Evolutionary conservation across 1,284 basidiomycete species (phyloP).

Genomic region (Ceratobasidium theobromae): DNA sequence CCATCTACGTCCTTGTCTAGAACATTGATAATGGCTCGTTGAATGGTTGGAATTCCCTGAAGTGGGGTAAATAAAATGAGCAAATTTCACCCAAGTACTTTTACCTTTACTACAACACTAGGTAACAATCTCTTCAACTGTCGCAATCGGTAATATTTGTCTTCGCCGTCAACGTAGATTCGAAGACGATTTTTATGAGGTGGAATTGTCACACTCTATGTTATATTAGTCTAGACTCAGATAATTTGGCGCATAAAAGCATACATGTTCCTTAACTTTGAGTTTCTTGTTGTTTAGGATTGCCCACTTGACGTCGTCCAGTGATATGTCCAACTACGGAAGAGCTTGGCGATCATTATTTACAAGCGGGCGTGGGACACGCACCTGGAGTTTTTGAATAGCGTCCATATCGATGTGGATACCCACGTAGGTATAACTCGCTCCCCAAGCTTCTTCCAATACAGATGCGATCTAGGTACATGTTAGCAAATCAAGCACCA

Average conservation of each 20-base stretch:
- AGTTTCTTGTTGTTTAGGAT: slow-evolving; percentile 87
- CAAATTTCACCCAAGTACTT: slow-evolving; percentile 15
- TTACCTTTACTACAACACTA: slow-evolving; percentile 85
- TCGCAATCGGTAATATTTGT: slow-evolving; percentile 87
- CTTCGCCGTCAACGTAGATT: slow-evolving; percentile 81
- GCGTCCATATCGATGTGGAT: slow-evolving; percentile 91
- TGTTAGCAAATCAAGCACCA: neutral
- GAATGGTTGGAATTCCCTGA: slow-evolving; percentile 80
- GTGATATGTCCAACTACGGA: slow-evolving; percentile 80
- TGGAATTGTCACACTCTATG: slow-evolving; percentile 70
- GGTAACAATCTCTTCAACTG: slow-evolving; percentile 80
- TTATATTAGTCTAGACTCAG: neutral
- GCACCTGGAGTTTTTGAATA: slow-evolving; percentile 84
- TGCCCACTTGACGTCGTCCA: slow-evolving; percentile 92
- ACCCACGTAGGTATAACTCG: slow-evolving; percentile 89
- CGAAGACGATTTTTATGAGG: slow-evolving; percentile 78
- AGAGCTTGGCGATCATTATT: neutral
- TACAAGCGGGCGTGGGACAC: slow-evolving; percentile 13
- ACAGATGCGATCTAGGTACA: slow-evolving; percentile 75
- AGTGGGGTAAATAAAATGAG: neutral
- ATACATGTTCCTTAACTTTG: slow-evolving; percentile 86
- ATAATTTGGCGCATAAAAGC: slow-evolving; percentile 18
- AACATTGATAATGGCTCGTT: slow-evolving; percentile 90
- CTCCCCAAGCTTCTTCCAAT: slow-evolving; percentile 95
- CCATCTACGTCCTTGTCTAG: slow-evolving; percentile 76